Percentiles rank a stretch among this genome's conserved stretches.
These are phyloP conservation scores for Aspergillus ibericus DNA, from an alignment of 2,329 filamentous ascomycete genomes.

Conservation along the genomic window DNA sequence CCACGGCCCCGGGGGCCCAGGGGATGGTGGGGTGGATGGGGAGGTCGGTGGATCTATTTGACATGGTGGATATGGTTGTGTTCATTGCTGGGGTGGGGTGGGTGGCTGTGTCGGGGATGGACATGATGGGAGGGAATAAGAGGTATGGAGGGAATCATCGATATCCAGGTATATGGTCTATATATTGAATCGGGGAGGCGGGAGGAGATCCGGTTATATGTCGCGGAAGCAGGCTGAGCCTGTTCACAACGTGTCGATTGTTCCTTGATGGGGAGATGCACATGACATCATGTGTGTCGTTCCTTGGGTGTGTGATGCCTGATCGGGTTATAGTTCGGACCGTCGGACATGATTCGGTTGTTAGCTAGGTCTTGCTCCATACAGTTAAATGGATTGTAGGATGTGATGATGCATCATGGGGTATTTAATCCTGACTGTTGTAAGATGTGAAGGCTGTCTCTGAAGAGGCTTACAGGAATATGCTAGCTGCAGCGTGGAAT, in stretches of 20 bases:
- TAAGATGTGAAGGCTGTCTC: too few species aligned
- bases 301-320: not conserved
- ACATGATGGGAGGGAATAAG: not conserved
- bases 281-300: not conserved
- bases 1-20: not conserved
- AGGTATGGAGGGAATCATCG: not conserved
- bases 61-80: too few species aligned
- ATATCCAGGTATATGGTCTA: too few species aligned
- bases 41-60: not conserved
- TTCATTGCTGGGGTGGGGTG: not conserved
- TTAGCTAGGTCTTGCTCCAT: too few species aligned
- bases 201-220: not conserved
- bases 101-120: not conserved
- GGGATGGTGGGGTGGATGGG: not conserved
- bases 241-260: not conserved
- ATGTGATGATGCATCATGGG: too few species aligned
- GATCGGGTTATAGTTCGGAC: not conserved
- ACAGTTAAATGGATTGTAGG: too few species aligned
- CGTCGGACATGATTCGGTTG: not conserved
- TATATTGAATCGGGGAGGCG: not conserved
- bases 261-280: not conserved
- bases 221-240: not conserved
- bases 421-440: too few species aligned
- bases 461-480: too few species aligned
- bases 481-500: too few species aligned